Evolutionary conservation across 768 basidiomycete genomes (phyloP), one percentile per base, ranked within the genome.

Genomic region (Kwoniella mangroviensis): DNA sequence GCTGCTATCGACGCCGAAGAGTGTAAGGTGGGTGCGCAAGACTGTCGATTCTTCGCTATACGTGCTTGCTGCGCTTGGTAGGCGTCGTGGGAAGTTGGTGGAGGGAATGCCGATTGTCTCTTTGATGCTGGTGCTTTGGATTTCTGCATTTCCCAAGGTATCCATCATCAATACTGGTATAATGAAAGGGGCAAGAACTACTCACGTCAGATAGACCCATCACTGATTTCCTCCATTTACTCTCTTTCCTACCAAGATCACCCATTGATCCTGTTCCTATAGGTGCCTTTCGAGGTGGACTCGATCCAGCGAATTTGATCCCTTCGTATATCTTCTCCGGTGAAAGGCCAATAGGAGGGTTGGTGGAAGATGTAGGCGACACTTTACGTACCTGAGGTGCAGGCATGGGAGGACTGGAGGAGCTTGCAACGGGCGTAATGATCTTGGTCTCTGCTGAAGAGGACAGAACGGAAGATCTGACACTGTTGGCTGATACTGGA

Each of bases 11-110:
- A 75, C 24, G 75, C 73, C 24, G 68, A 67, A 22, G 60, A 69
- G 61, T 81, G 77, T 5, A 77, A 21, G 1, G 77, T 77, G 11
- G 79, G 79, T 17, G 65, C 61, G 57, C 77, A 81, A 3, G 74
- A 75, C 12, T 60, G 34, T 17, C 79, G 62, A 43, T 77, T 75
- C 19, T 51, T 52, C 1, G 75, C 77, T 13, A 75, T 73, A 2
- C 71, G 70, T 3, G 64, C 58, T 65, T 75, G 75, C n/a, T 72
- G 72, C 11, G 73, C 75, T 28, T 59, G 19, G 45, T 80, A 80
- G 34, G 75, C 49, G 34, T 80, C 79, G 53, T 73, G 68, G 1
- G 77, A 78, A 11, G 77, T 66, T 13, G 78, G 76, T 26, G 77
- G 75, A 12, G 71, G 69, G 42, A 34, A 24, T 60, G 65, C 40